phyloP scores from a whole-genome alignment of 768 basidiomycete species.

The Macrolepiota dolichaula region DNA sequence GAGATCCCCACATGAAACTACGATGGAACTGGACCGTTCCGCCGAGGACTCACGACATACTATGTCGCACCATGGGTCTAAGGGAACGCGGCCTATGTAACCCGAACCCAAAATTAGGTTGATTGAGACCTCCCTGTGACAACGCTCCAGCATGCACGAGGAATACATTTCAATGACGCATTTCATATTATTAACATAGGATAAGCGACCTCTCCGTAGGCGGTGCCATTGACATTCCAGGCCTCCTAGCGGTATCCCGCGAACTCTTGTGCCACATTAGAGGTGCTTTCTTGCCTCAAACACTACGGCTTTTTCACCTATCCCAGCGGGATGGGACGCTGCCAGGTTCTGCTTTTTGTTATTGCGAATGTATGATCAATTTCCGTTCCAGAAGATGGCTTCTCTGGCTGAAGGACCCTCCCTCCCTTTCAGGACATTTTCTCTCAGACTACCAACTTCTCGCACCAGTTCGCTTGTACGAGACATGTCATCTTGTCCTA shows the following conservation, averaged over 20 bases:
- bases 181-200: not conserved
- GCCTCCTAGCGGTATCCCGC: not conserved
- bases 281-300: not conserved
- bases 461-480: not conserved
- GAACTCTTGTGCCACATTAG: not conserved
- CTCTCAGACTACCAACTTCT: not conserved
- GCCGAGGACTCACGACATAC: not conserved
- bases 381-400: not conserved
- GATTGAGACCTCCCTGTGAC: not conserved
- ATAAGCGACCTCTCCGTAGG: not conserved
- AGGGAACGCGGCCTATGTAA: not conserved
- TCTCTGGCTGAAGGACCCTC: not conserved
- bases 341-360: not conserved
- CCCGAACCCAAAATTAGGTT: not conserved
- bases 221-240: not conserved
- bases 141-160: not conserved
- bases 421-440: slow-evolving; percentile 5
- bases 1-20: not conserved
- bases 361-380: not conserved
- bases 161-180: not conserved
- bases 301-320: not conserved
- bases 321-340: not conserved
- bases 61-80: not conserved
- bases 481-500: not conserved
- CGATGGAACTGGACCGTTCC: not conserved